Evolutionary conservation across 495 filamentous ascomycete genomes (phyloP), one percentile per base, ranked within the genome.

Genomic region (Hypoxylon fuscum): DNA sequence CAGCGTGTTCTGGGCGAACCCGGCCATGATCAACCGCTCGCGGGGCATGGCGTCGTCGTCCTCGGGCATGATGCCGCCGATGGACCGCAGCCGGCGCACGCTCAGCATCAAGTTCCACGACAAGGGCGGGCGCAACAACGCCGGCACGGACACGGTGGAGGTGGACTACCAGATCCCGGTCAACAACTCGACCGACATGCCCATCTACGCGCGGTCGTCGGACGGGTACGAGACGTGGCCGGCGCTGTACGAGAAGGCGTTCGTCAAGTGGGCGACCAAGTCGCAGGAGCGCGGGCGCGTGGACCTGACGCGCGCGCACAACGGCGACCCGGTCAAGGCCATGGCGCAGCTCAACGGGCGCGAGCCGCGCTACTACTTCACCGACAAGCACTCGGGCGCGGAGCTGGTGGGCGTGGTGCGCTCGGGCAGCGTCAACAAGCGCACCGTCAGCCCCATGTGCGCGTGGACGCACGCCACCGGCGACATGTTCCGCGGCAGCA

Each of bases 241-340:
- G 0, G 43, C 70, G 42, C 61, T 77, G 17, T 77, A 77, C 68
- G 75, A 77, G 52, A 77, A 77, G 66, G 75, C 75, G 35, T 77
- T 77, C 55, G 58, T 73, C 27, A 70, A 70, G 45, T 77, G 75
- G 75, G 53, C 72, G 35, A 65, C 62, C 17, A 20, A 29, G 20
- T 48, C 46, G 21, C 29, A 55, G 31, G 32, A 60, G 35, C 23
- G 55, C 45, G 27, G 54, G n/a, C 69, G 55, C 55, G 61, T 72
- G 11, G 74, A 76, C 63, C 37, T 76, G 27, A 73, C 70, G 2
- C 64, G 67, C 40, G 65, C 61, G 6, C 46, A 65, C 52, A 61
- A 66, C 58, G 74, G 74, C 56, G 74, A 76, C 67, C 74, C 72
- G 0, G 41, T 76, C 59, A 74, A 75, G 38, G 74, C 74, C 20